Base-by-base conservation (phyloP, 2,329 filamentous ascomycete genomes). In the Cryphonectria radicalis region DNA sequence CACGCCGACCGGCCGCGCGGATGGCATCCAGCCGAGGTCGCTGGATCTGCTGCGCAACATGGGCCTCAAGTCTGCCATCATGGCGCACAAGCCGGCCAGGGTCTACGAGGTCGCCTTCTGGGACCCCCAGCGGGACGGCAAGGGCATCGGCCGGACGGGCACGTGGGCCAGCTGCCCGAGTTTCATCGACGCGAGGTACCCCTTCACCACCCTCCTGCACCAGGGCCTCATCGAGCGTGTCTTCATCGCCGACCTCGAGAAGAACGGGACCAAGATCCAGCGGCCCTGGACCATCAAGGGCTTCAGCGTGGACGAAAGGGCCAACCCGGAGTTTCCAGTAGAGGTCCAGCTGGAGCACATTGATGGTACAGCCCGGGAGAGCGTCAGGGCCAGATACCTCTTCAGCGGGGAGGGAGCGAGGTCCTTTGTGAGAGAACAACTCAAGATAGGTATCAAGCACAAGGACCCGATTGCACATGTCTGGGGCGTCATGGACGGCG, bases 1-100 rank as follows among this genome's bases (percentile, higher is more conserved):
- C 22, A 97, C 94, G 17, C 78, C 89, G 2, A 97, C 94, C 28
- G 94, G 94, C 68, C 92, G 94, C 74, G 95, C 94, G 70, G 94
- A 97, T 81, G 94, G 94, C 73, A 97, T 98, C 71, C 94, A 97
- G 82, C 94, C 94, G 53, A 91, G 95, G 55, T 97, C 94, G 0
- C 86, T 97, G 35, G 94, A 97, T 76, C 88, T 97, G 22, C 85
- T 97, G 64, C 90, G 92, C 67, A 97, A 97, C 78, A 93, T 97
- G 91, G 94, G 93, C 0, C 84, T 97, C 70, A 97, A 97, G 83
- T 89, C 93, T 62, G 89, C 90, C 70, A 93, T 97, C 78, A 97
- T 97, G 94, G 92, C 90, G 28, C 87, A 95, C 78, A 89, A 94
- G 74, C 95, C 95, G 8, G 94, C 94, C 1, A 93, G 93, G 77